phyloP scores from a whole-genome alignment of 768 basidiomycete species.

The Exidia glandulosa region DNA sequence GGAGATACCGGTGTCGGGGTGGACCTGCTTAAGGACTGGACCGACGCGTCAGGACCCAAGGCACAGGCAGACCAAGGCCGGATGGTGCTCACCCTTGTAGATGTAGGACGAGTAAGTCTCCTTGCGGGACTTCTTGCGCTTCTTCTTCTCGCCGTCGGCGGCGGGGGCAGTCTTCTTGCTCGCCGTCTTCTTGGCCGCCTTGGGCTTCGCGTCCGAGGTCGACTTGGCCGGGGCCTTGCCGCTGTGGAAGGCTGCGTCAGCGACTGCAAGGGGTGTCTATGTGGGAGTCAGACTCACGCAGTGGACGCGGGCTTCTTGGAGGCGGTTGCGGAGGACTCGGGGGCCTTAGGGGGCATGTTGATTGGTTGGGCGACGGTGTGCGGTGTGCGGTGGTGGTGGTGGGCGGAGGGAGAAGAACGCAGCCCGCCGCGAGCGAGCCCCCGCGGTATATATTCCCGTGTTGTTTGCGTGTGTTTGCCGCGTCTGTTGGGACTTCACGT shows the following conservation, averaged over 20 bases:
- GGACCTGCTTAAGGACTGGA: conserved; percentile 78
- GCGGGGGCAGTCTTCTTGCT: conserved; percentile 25
- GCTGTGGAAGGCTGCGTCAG: conserved; percentile 20
- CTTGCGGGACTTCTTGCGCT: conserved; percentile 68
- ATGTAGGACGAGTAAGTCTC: conserved; percentile 82
- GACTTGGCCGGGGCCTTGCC: conserved; percentile 39
- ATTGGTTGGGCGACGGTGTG: neutral
- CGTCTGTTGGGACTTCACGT: too few relatives aligned
- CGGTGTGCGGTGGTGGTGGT: neutral
- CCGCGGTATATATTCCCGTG: too few relatives aligned
- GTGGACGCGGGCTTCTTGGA: conserved; percentile 38
- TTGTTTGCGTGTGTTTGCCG: too few relatives aligned
- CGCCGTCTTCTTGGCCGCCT: conserved; percentile 44
- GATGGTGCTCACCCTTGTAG: conserved; percentile 52
- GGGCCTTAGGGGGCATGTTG: neutral
- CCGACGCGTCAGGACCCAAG: neutral
- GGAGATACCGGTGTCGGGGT: conserved; percentile 89
- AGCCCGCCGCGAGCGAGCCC: neutral
- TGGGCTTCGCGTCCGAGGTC: conserved; percentile 34
- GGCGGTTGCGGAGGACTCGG: conserved; percentile 18
- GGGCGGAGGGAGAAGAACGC: neutral
- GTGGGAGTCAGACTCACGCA: conserved; percentile 28
- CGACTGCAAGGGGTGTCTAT: conserved; percentile 43
- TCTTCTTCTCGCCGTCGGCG: conserved; percentile 64
- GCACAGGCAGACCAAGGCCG: neutral